Evolutionary conservation across 164 flowering plant genomes (phyloP).

Genomic region (Vitis riparia): DNA sequence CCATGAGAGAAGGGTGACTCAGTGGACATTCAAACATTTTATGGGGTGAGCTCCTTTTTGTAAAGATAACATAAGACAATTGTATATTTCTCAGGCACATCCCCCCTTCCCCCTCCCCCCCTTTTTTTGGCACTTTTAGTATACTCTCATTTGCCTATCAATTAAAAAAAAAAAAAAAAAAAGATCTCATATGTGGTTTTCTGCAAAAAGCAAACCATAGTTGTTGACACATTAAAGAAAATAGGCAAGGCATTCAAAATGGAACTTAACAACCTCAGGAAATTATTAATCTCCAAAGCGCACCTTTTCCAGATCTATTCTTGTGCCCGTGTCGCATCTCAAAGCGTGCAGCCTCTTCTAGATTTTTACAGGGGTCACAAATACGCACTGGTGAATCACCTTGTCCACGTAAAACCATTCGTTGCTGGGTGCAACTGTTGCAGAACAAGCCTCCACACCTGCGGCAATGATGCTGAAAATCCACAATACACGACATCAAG

Average conservation of each 20-base stretch:
- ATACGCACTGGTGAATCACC: constrained; percentile 96
- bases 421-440: constrained; percentile 74
- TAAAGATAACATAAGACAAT: too few species aligned
- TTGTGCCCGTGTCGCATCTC: constrained; percentile 80
- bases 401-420: constrained; percentile 90
- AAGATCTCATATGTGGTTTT: too few species aligned
- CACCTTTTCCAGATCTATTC: constrained; percentile 66
- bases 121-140: too few species aligned
- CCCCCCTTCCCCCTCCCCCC: too few species aligned
- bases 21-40: too few species aligned
- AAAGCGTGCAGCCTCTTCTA: constrained; percentile 93
- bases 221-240: too few species aligned
- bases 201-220: too few species aligned
- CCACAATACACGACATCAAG: constrained; percentile 14
- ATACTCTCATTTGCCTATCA: too few species aligned
- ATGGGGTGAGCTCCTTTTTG: too few species aligned
- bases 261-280: neutral
- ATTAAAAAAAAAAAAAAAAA: too few species aligned
- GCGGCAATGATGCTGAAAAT: constrained; percentile 90
- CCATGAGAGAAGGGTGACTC: too few species aligned
- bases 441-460: constrained; percentile 96
- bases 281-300: neutral
- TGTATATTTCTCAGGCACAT: too few species aligned
- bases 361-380: constrained; percentile 89
- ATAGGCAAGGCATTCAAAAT: neutral